phyloP scores from a whole-genome alignment of 345 rosid genomes.

The Heritiera littoralis region DNA sequence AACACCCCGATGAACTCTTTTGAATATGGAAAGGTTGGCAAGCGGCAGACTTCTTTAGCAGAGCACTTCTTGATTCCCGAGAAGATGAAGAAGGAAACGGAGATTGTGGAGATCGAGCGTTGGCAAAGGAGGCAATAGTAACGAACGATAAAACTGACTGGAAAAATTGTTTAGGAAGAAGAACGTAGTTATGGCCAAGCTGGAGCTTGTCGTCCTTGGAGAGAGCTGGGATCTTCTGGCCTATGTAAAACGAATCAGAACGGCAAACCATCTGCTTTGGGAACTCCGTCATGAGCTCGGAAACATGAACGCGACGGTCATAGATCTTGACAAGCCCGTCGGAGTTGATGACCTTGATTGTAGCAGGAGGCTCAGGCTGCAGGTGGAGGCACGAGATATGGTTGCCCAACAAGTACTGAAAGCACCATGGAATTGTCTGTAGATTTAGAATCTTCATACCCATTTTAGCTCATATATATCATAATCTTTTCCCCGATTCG shows the following conservation, averaged over 20 bases:
- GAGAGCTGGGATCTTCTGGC: slow-evolving; percentile 71
- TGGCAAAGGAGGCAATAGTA: slow-evolving; percentile 57
- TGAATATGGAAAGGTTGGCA: slow-evolving; percentile 65
- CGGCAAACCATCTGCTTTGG: slow-evolving; percentile 82
- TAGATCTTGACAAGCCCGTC: slow-evolving; percentile 68
- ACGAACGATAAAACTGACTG: slow-evolving; percentile 65
- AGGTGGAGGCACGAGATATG: slow-evolving; percentile 38
- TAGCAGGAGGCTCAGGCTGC: slow-evolving; percentile 15
- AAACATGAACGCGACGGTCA: slow-evolving; percentile 51
- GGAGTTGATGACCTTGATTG: slow-evolving; percentile 61
- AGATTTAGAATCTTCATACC: slow-evolving; percentile 24
- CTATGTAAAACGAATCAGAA: slow-evolving; percentile 77
- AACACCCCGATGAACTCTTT: slow-evolving; percentile 52
- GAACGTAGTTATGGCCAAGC: slow-evolving; percentile 75
- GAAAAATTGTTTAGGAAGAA: slow-evolving; percentile 74
- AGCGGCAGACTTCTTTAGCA: slow-evolving; percentile 31
- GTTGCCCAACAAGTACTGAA: slow-evolving; percentile 31
- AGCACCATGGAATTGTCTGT: slow-evolving; percentile 22
- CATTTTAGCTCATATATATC: neutral
- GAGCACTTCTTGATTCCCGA: slow-evolving; percentile 26
- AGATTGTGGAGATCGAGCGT: slow-evolving; percentile 7
- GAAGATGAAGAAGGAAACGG: slow-evolving; percentile 13
- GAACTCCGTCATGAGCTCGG: slow-evolving; percentile 60
- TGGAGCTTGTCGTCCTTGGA: slow-evolving; percentile 66
- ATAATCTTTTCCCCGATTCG: neutral